phyloP scores from a whole-genome alignment of 2,329 filamentous ascomycete species.

The Decorospora gaudefroyi region DNA sequence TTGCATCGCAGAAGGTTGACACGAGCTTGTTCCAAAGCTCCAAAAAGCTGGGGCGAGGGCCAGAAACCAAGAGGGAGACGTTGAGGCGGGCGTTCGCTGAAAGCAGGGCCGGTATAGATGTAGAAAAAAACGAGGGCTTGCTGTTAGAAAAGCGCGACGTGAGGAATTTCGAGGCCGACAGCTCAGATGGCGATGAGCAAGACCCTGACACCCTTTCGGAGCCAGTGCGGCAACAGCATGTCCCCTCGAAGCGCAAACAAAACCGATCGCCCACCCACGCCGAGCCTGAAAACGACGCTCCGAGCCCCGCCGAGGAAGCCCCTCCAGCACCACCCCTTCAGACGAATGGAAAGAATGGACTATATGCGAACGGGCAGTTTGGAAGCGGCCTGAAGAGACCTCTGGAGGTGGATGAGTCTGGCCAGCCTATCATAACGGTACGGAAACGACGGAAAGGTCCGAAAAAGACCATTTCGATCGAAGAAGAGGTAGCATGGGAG shows the following conservation, averaged over 20 bases:
- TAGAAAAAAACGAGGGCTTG: conserved; percentile 58
- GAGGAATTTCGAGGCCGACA: conserved; percentile 30
- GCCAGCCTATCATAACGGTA: conserved; percentile 80
- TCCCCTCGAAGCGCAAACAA: conserved; percentile 16
- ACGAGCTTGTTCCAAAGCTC: conserved; percentile 80
- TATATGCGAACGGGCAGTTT: conserved; percentile 38
- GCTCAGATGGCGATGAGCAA: conserved; percentile 30
- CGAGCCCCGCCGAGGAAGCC: background rate
- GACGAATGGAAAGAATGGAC: too few species aligned
- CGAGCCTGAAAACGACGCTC: conserved; percentile 21
- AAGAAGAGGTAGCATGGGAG: conserved; percentile 62
- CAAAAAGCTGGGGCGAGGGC: conserved; percentile 69
- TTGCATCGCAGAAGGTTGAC: conserved; percentile 78
- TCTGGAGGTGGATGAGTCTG: conserved; percentile 76
- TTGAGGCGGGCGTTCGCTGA: conserved; percentile 67
- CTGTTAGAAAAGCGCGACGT: conserved; percentile 55
- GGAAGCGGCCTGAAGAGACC: conserved; percentile 88
- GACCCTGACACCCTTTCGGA: background rate
- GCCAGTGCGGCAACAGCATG: conserved; percentile 1
- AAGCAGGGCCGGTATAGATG: conserved; percentile 65
- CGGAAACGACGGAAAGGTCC: conserved; percentile 68
- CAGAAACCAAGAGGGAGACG: conserved; percentile 73
- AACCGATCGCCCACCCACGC: conserved; percentile 23
- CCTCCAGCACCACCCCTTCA: conserved; percentile 7
- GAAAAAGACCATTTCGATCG: conserved; percentile 45